Evolutionary conservation across 352 stramenopile species (phyloP).

Genomic region (Pythium monospermum): DNA sequence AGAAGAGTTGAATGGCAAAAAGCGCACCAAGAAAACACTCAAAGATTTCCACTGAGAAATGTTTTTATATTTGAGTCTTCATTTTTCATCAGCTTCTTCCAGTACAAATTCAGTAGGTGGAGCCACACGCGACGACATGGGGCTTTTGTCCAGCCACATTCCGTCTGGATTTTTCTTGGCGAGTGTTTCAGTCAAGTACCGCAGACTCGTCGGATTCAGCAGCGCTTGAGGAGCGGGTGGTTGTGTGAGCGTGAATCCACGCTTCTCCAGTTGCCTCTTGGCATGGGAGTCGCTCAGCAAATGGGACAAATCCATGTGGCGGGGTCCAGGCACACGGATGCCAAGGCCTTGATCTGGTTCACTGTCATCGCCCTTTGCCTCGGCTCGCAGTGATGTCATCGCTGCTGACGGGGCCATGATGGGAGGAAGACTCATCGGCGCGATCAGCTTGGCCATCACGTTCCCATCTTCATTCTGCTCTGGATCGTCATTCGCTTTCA

Average conservation of each 20-base stretch:
- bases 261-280: slow-evolving; percentile 31
- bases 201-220: slow-evolving; percentile 50
- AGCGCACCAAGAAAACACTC: slow-evolving; percentile 6
- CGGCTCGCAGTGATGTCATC: slow-evolving; percentile 17
- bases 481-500: neutral
- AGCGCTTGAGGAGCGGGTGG: slow-evolving; percentile 28
- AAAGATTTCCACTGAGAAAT: slow-evolving; percentile 13
- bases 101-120: slow-evolving; percentile 8
- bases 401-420: too few species aligned
- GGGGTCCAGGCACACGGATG: slow-evolving; percentile 40
- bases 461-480: slow-evolving; percentile 1
- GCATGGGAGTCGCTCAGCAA: slow-evolving; percentile 46
- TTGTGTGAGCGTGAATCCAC: slow-evolving; percentile 16
- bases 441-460: slow-evolving; percentile 10
- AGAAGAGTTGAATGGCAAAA: neutral
- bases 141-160: slow-evolving; percentile 6
- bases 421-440: too few species aligned
- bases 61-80: too few species aligned
- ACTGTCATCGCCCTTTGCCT: slow-evolving; percentile 20
- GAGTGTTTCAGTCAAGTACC: slow-evolving; percentile 51
- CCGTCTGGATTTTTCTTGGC: slow-evolving; percentile 32
- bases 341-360: slow-evolving; percentile 14
- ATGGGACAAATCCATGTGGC: slow-evolving; percentile 41
- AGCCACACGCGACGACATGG: slow-evolving; percentile 1
- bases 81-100: slow-evolving; percentile 18